Evolutionary conservation across 441 rosid genomes (phyloP).

Genomic region (Lepidium campestre): DNA sequence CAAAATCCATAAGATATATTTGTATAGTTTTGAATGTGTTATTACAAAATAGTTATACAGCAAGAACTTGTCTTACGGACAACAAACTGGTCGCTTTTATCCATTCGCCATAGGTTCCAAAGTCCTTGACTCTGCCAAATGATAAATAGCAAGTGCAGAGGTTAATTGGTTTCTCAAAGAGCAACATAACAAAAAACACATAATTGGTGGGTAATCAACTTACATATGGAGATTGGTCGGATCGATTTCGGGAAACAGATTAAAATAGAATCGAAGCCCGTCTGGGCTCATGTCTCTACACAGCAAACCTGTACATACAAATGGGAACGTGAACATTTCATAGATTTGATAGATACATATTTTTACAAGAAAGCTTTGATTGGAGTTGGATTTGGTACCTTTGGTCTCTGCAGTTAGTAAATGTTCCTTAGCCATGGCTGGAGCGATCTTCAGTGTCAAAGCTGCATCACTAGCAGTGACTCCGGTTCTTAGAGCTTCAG

Average conservation of each 20-base stretch:
- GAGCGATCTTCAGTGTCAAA: conserved; percentile 82
- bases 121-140: conserved; percentile 45
- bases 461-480: conserved; percentile 92
- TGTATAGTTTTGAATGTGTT: not conserved
- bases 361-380: not conserved
- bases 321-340: conserved; percentile 10
- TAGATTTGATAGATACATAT: not conserved
- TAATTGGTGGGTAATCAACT: conserved; percentile 28
- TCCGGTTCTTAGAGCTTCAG: conserved; percentile 62
- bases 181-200: not conserved
- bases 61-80: conserved; percentile 15
- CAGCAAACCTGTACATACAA: conserved; percentile 59
- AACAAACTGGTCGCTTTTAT: conserved; percentile 31
- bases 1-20: not conserved
- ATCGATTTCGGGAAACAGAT: conserved; percentile 64
- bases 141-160: not conserved
- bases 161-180: not conserved
- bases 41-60: conserved; percentile 7
- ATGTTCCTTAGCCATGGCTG: conserved; percentile 98
- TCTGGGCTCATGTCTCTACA: conserved; percentile 89
- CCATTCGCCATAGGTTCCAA: conserved; percentile 55
- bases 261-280: conserved; percentile 77
- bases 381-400: conserved; percentile 38
- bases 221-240: conserved; percentile 51
- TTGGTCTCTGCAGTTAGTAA: conserved; percentile 83